These are phyloP conservation scores for Agrostemma githago DNA, from an alignment of 148 eudicot species.

Conservation along the genomic window DNA sequence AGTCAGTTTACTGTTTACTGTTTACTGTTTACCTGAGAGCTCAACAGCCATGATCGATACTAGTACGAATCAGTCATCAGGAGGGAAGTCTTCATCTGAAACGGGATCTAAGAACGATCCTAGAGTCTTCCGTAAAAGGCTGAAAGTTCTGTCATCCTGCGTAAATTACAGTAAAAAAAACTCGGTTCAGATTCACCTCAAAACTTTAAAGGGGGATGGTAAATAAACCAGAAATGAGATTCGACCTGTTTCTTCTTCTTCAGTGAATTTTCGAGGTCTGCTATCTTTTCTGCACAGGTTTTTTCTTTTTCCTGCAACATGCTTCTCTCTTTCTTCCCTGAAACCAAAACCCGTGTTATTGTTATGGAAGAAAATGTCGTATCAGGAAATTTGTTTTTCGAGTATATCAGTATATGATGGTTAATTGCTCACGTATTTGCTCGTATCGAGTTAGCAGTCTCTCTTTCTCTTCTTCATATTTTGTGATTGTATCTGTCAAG, in stretches of 20 bases:
- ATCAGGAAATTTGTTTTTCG: not conserved
- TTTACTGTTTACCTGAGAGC: not conserved
- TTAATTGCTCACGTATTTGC: constrained; percentile 59
- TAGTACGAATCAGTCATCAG: constrained; percentile 39
- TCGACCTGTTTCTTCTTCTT: constrained; percentile 66
- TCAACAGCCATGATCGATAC: not conserved
- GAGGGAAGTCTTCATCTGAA: constrained; percentile 71
- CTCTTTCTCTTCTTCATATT: constrained; percentile 86
- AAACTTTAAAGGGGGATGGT: not conserved
- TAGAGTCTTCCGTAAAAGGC: constrained; percentile 63
- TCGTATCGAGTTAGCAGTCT: constrained; percentile 62
- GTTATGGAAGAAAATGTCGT: not conserved
- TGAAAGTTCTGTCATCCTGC: constrained; percentile 84
- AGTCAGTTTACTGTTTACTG: not conserved
- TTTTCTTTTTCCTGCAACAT: constrained; percentile 58
- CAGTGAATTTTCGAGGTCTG: constrained; percentile 59
- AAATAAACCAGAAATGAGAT: not conserved
- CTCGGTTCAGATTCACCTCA: not conserved
- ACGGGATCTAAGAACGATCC: constrained; percentile 75
- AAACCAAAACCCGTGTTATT: not conserved
- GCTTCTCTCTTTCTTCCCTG: constrained; percentile 76
- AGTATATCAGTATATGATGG: not conserved
- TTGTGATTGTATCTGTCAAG: constrained; percentile 56
- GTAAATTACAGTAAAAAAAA: not conserved
- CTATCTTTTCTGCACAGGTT: constrained; percentile 42